Conservation (phyloP, 2,329 filamentous ascomycete genomes). For the Juglanconis oblonga region DNA sequence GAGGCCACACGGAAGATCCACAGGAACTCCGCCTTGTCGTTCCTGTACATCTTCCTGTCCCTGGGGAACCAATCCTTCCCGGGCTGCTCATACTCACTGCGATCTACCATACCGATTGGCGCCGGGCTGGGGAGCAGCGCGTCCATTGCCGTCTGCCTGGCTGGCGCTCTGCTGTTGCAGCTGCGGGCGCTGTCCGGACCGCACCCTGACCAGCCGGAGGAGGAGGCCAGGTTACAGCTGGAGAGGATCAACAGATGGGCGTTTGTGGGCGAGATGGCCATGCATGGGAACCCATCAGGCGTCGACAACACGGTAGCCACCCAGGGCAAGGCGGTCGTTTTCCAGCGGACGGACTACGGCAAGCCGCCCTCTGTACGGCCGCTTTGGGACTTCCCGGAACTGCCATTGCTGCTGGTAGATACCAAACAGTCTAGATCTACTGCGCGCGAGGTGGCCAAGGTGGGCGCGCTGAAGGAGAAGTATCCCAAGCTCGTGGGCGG, state of each 20-base stretch:
- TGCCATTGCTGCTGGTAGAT: constrained; percentile 86
- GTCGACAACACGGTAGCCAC: constrained; percentile 96
- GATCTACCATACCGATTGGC: constrained; percentile 90
- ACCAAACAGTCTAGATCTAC: constrained; percentile 88
- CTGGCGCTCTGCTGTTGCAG: constrained; percentile 80
- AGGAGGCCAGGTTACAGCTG: constrained; percentile 85
- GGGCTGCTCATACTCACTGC: constrained; percentile 82
- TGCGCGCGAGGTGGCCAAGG: constrained; percentile 80
- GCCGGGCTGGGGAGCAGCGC: constrained; percentile 90
- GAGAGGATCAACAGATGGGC: constrained; percentile 98
- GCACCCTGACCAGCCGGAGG: constrained; percentile 83
- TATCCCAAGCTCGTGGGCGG: constrained; percentile 76
- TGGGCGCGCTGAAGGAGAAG: constrained; percentile 65
- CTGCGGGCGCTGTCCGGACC: constrained; percentile 85
- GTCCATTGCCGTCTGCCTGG: constrained; percentile 88
- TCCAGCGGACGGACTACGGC: constrained; percentile 74
- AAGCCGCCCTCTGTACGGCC: constrained; percentile 75
- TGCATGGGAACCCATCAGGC: constrained; percentile 93
- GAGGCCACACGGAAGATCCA: constrained; percentile 80
- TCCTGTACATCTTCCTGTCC: constrained; percentile 90
- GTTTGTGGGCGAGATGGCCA: constrained; percentile 94
- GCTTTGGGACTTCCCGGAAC: constrained; percentile 84
- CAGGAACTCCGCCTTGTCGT: constrained; percentile 74
- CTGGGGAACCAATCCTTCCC: constrained; percentile 76
- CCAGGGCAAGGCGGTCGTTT: constrained; percentile 91